These are phyloP conservation scores for Linaria vulgaris DNA, from an alignment of 257 asterid species.

Conservation along the genomic window DNA sequence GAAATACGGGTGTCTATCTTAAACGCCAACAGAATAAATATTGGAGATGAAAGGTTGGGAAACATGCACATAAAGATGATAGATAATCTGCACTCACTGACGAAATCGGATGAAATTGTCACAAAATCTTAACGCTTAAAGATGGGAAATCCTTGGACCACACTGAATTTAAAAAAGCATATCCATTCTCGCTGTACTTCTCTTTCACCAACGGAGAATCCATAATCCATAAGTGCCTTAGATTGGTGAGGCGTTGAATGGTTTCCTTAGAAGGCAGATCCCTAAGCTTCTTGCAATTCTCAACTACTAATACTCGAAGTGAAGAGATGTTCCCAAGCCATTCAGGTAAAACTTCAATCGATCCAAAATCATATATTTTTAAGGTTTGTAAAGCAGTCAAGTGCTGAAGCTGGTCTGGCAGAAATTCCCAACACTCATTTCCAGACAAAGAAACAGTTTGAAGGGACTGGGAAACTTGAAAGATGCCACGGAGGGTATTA, in stretches of 20 bases:
- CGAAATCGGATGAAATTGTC: no score
- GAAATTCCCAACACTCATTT: no score
- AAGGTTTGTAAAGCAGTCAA: not conserved
- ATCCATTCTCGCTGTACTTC: not conserved
- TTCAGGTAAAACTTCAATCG: not conserved
- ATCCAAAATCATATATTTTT: not conserved
- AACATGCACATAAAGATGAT: no score
- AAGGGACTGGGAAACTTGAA: not conserved
- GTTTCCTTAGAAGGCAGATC: constrained; percentile 1
- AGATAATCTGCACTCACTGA: no score
- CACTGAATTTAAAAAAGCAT: not conserved
- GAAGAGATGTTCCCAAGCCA: not conserved
- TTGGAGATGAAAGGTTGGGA: no score
- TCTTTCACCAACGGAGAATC: not conserved
- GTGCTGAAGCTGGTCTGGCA: constrained; percentile 13
- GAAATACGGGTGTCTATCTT: no score
- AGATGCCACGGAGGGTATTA: not conserved
- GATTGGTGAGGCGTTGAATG: constrained; percentile 6
- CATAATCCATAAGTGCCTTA: not conserved
- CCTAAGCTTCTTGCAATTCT: not conserved
- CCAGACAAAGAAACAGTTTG: no score
- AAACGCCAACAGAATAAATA: no score
- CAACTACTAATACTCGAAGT: not conserved
- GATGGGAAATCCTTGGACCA: constrained; percentile 2
- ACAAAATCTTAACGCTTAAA: no score